Base-by-base conservation (phyloP, 345 rosid genomes). In the Eucalyptus polybractea region DNA sequence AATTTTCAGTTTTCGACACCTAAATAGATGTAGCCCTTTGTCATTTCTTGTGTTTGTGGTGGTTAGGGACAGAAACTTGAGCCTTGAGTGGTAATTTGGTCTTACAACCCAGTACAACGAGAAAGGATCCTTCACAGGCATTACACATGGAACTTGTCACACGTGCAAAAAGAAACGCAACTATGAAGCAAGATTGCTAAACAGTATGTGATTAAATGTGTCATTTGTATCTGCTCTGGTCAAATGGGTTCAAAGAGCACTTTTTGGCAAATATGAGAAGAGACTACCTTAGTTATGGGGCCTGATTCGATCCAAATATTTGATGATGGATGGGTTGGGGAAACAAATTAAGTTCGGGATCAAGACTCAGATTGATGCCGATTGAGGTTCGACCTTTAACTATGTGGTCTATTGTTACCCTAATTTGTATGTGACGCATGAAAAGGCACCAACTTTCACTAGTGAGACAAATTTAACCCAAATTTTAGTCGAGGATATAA, bases 331-430 rank as follows among this genome's bases (percentile, higher is more conserved):
- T 2, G 5, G 21, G 76, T 29, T n/a, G 31, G 19, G 72, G 21
- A 62, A 7, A 62, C 33, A 27, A 62, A 29, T 29, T 6, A 62
- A 13, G 72, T 31, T 13, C 0, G 37, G 10, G 33, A 29, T 62
- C 33, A 13, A 62, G 72, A 29, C 19, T 14, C 10, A 1, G 0
- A 31, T 13, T 13, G 37, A 62, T 29, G 72, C 0, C 0, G 5
- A 31, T 62, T 62, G 37, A 62, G 19, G 33, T 62, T 62, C 0
- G 3, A 13, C 76, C 37, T 65, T 65, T 65, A 7, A 65, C 1
- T 14, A 56, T 56, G 62, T 56, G 76, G 76, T 60, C 3, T 13
- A 14, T 7, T 0, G 21, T 62, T 1, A 65, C 6, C 37, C 37
- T 65, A 65, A 65, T 65, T 15, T 65, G 21, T 13, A n/a, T 4